Conservation (phyloP, 208 protist genomes). For the Phytomonas sp. region DNA sequence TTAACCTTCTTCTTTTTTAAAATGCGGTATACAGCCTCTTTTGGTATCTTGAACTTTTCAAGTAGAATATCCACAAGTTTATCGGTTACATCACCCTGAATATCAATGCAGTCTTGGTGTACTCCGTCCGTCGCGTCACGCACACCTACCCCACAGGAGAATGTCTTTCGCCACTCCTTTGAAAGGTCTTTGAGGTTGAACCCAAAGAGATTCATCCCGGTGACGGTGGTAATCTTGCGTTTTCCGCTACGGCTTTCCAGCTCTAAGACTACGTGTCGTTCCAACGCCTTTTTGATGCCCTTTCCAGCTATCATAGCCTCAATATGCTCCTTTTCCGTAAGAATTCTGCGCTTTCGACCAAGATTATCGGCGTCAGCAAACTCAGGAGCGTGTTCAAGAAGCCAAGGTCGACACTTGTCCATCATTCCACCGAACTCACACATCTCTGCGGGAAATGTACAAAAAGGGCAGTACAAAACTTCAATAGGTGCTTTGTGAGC, state of each 20-base stretch:
- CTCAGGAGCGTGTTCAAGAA: constrained; percentile 78
- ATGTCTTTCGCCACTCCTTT: constrained; percentile 76
- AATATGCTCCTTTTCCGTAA: constrained; percentile 78
- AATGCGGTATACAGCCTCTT: constrained; percentile 54
- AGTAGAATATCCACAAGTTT: constrained; percentile 68
- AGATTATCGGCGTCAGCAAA: constrained; percentile 73
- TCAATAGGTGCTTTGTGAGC: constrained; percentile 30
- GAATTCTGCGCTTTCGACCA: constrained; percentile 64
- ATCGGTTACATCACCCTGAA: constrained; percentile 67
- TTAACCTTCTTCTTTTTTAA: constrained; percentile 71
- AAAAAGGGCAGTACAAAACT: constrained; percentile 88
- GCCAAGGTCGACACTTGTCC: constrained; percentile 87
- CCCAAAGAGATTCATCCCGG: constrained; percentile 81
- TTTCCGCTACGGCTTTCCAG: constrained; percentile 45
- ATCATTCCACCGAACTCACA: constrained; percentile 89
- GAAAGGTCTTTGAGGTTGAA: constrained; percentile 79
- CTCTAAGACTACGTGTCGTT: constrained; percentile 65
- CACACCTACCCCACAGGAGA: constrained; percentile 77
- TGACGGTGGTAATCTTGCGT: constrained; percentile 66
- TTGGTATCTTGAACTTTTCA: constrained; percentile 70
- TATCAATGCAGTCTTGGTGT: constrained; percentile 64
- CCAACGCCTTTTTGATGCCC: constrained; percentile 71
- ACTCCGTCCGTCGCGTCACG: constrained; percentile 48
- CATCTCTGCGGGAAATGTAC: constrained; percentile 87
- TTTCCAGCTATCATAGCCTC: constrained; percentile 66